Evolutionary conservation across 352 stramenopile genomes (phyloP).

Genomic region (Pythium folliculosum): DNA sequence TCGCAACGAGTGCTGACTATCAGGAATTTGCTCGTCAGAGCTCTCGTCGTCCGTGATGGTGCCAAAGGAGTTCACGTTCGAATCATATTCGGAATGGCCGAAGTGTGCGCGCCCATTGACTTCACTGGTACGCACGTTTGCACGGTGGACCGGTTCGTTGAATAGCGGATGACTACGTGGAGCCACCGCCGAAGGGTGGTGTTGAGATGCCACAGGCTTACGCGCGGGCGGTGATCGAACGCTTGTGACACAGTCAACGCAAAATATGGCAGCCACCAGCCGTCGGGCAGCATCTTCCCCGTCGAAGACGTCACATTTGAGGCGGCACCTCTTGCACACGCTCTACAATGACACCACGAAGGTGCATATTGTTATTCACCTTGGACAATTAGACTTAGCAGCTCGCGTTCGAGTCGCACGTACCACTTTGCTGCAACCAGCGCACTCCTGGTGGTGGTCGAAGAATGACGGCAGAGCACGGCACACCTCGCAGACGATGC

Average conservation of each 20-base stretch:
- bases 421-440: slow-evolving; percentile 25
- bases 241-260: slow-evolving; percentile 8
- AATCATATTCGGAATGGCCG: neutral
- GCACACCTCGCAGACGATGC: slow-evolving; percentile 24
- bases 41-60: neutral
- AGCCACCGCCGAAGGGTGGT: too few species aligned
- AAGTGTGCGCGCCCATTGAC: neutral
- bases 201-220: too few species aligned
- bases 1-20: neutral
- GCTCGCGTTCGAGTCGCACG: neutral
- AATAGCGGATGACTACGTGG: neutral
- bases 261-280: slow-evolving; percentile 17
- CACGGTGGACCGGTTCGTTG: neutral
- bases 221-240: neutral
- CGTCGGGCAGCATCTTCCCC: neutral
- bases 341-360: slow-evolving; percentile 2
- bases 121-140: neutral
- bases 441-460: slow-evolving; percentile 19
- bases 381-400: too few species aligned
- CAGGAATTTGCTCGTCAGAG: neutral
- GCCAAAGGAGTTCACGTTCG: neutral
- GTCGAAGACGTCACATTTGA: slow-evolving; percentile 10
- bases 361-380: neutral
- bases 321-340: slow-evolving; percentile 26
- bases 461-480: slow-evolving; percentile 15